A percentile compares a stretch with the other conserved stretches of the same genome.
These are phyloP conservation scores for Neurospora hispaniola DNA, from an alignment of 495 filamentous ascomycete genomes.

Conservation along the genomic window DNA sequence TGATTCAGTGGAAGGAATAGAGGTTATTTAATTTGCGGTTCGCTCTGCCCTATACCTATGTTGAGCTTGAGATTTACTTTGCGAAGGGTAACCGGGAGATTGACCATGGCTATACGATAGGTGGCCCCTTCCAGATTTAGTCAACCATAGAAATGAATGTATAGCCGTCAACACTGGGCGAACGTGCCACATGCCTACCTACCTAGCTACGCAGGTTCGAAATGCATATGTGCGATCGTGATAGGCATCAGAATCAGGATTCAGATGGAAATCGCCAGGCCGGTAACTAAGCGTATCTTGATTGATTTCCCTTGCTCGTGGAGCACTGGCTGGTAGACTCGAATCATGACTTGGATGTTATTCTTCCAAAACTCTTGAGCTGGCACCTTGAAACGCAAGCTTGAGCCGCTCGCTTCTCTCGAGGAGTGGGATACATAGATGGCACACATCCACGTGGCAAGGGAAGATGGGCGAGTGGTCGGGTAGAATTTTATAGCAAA, in stretches of 20 bases:
- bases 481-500: neutral
- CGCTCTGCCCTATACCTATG: too few species aligned
- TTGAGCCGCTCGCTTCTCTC: neutral
- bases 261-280: neutral
- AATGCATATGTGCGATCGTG: neutral
- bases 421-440: neutral
- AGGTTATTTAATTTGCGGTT: too few species aligned
- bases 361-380: neutral
- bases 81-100: neutral
- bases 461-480: neutral
- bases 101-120: too few species aligned
- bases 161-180: too few species aligned
- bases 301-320: too few species aligned
- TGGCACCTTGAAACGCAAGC: neutral
- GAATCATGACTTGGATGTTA: neutral
- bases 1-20: too few species aligned
- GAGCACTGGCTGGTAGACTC: neutral
- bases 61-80: too few species aligned
- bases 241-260: neutral
- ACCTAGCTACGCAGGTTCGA: neutral
- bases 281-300: neutral
- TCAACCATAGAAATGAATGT: too few species aligned
- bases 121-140: too few species aligned
- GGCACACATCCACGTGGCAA: neutral
- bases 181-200: too few species aligned